Evolutionary conservation across 2,329 filamentous ascomycete species (phyloP).

Genomic region (Calonectria pauciramosa): DNA sequence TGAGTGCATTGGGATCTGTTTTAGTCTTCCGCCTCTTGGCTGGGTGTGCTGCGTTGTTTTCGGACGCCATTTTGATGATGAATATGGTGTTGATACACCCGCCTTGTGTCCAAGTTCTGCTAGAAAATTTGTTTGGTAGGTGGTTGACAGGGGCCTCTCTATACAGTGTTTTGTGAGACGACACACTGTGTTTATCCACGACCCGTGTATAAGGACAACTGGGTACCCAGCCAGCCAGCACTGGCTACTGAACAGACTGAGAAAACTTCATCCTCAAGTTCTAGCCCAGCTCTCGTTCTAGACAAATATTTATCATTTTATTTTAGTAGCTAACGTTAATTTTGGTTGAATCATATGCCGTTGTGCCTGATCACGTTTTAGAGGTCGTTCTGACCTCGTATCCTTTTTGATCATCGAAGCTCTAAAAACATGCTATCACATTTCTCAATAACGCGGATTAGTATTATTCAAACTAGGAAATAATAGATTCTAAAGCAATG

Average conservation of each 20-base stretch:
- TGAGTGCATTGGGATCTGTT: constrained; percentile 54
- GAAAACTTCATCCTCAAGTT: neutral
- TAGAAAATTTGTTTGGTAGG: constrained; percentile 13
- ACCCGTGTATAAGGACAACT: neutral
- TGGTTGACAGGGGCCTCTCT: neutral
- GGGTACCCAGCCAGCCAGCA: neutral
- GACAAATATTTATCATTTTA: neutral
- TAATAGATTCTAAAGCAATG: neutral
- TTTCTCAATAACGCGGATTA: neutral
- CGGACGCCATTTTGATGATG: constrained; percentile 42
- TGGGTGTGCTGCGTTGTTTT: constrained; percentile 43
- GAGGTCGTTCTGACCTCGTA: neutral
- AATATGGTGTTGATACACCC: constrained; percentile 10
- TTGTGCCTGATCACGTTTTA: neutral
- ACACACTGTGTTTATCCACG: neutral
- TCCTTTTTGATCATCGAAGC: neutral
- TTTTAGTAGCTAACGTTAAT: neutral
- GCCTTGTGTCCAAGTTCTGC: neutral
- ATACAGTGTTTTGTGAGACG: neutral
- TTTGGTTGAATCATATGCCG: neutral
- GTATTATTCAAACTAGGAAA: neutral
- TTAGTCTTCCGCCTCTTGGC: constrained; percentile 56
- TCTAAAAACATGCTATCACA: neutral
- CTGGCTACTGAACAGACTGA: neutral
- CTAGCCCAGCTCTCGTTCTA: neutral